Percentiles rank a stretch among this genome's conserved stretches.
Conservation (phyloP, 139 green algal species). For the Tetradesmus lagerheimii region DNA sequence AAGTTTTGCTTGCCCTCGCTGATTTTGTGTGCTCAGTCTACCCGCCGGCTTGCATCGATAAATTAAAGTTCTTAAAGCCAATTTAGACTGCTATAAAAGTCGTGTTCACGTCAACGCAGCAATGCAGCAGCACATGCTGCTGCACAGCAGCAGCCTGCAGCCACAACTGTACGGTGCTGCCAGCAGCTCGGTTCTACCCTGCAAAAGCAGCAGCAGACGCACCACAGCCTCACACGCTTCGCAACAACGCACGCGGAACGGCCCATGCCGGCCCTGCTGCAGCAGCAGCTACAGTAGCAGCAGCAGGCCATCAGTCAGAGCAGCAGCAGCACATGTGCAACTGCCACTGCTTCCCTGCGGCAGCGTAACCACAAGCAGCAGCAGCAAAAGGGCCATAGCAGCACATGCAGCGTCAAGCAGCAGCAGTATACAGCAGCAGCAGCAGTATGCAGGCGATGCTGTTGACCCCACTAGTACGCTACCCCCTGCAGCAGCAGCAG, state of each 20-base stretch:
- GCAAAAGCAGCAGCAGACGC: background rate
- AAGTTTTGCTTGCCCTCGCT: background rate
- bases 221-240: background rate
- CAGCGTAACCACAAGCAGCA: background rate
- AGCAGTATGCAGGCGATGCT: no score
- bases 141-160: constrained; percentile 2
- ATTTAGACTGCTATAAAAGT: background rate
- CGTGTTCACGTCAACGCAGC: background rate
- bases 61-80: background rate
- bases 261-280: background rate
- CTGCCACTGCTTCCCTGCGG: background rate
- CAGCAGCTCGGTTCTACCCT: background rate
- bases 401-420: background rate
- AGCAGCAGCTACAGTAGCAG: background rate
- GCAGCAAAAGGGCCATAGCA: background rate
- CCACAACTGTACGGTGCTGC: background rate
- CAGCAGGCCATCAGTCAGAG: background rate
- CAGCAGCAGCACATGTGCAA: background rate
- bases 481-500: background rate
- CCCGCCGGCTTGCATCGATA: background rate
- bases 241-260: background rate
- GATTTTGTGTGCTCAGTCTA: background rate
- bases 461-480: background rate
- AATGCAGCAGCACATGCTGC: background rate
- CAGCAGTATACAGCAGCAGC: constrained; percentile 4